A percentile compares a stretch with the other conserved stretches of the same genome.
These are phyloP conservation scores for Ascodesmis nigricans DNA, from an alignment of 495 filamentous ascomycete genomes.

Conservation along the genomic window DNA sequence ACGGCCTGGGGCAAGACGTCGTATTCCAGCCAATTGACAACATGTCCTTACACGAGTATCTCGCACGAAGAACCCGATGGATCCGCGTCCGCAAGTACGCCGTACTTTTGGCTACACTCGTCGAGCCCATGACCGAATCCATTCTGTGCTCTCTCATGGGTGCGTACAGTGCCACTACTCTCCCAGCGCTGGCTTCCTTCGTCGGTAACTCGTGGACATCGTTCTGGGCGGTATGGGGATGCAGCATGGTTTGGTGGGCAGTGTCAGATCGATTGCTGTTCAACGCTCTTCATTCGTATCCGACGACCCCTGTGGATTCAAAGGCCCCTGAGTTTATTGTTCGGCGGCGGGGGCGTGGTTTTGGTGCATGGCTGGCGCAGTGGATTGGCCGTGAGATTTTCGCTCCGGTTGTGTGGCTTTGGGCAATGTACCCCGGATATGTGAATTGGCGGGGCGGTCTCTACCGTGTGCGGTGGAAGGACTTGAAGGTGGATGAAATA, in stretches of 20 bases:
- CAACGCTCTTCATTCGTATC: slow-evolving; percentile 44
- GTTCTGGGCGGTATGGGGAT: slow-evolving; percentile 42
- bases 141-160: slow-evolving; percentile 62
- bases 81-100: slow-evolving; percentile 87
- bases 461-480: slow-evolving; percentile 69
- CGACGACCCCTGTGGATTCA: slow-evolving; percentile 46
- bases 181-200: slow-evolving; percentile 35
- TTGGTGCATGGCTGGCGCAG: slow-evolving; percentile 50
- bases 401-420: slow-evolving; percentile 68
- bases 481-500: slow-evolving; percentile 16
- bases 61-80: slow-evolving; percentile 73
- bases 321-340: slow-evolving; percentile 51
- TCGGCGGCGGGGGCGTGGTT: slow-evolving; percentile 28
- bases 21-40: slow-evolving; percentile 73
- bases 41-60: slow-evolving; percentile 59
- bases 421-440: slow-evolving; percentile 61
- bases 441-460: slow-evolving; percentile 68
- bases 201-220: slow-evolving; percentile 41
- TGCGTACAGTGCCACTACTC: slow-evolving; percentile 51
- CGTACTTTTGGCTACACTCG: slow-evolving; percentile 63
- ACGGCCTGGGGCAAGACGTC: slow-evolving; percentile 63
- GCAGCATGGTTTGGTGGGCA: slow-evolving; percentile 48
- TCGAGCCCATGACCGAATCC: slow-evolving; percentile 91
- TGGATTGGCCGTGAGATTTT: slow-evolving; percentile 72
- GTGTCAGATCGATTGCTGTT: slow-evolving; percentile 51